These are phyloP conservation scores for Cenchrus americanus DNA, from an alignment of 176 grass and related monocot species.

Conservation along the genomic window DNA sequence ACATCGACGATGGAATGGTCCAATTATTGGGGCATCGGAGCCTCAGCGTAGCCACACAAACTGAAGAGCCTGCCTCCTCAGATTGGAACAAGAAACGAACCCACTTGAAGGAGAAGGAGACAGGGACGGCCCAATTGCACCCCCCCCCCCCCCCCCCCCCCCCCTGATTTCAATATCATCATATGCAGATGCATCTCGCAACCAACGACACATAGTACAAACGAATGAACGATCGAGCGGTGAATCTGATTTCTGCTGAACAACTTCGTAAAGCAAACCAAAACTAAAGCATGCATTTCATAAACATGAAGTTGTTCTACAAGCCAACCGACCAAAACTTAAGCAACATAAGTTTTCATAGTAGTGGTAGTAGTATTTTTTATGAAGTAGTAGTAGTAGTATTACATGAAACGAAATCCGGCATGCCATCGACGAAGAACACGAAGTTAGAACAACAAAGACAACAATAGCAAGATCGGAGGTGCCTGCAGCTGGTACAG, in stretches of 20 bases:
- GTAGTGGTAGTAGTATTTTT: no score
- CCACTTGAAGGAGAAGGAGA: conserved; percentile 46
- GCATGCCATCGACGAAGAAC: background rate
- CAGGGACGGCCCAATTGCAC: background rate
- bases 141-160: no score
- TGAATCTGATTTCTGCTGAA: background rate
- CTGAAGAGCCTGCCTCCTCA: conserved; percentile 40
- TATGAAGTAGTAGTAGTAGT: background rate
- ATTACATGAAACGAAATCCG: conserved; percentile 25
- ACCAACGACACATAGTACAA: background rate
- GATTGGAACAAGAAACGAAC: conserved; percentile 55
- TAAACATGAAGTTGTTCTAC: no score
- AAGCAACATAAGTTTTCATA: background rate
- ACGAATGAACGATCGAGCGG: background rate
- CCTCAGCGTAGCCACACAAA: conserved; percentile 47
- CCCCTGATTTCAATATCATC: background rate
- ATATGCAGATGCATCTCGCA: background rate
- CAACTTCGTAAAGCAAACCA: conserved; percentile 30
- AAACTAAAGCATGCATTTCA: conserved; percentile 23
- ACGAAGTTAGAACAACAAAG: conserved; percentile 32
- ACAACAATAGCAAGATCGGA: background rate
- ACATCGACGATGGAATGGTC: background rate
- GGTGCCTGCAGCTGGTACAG: conserved; percentile 11
- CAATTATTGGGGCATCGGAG: conserved; percentile 51
- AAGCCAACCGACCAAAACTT: no score